phyloP scores from a whole-genome alignment of 495 filamentous ascomycete genomes.

The Cudoniella acicularis region DNA sequence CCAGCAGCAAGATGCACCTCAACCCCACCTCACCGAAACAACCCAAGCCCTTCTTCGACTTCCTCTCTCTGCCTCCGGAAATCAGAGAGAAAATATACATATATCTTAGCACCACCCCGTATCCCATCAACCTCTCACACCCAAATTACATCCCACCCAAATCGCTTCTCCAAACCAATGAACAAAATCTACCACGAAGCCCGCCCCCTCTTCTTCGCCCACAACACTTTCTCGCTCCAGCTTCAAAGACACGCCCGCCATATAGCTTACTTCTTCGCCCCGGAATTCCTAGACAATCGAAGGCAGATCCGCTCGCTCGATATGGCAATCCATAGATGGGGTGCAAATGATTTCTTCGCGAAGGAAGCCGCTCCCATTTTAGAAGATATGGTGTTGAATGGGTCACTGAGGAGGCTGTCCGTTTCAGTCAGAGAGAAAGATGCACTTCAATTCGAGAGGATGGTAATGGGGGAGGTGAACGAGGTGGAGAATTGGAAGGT shows the following conservation, averaged over 20 bases:
- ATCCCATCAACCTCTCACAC: not conserved
- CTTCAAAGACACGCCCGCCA: too few species aligned
- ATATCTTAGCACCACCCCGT: not conserved
- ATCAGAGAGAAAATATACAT: slow-evolving; percentile 23
- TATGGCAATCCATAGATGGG: slow-evolving; percentile 17
- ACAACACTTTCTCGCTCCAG: slow-evolving; percentile 19
- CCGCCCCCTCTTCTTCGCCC: slow-evolving; percentile 18
- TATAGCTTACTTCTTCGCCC: too few species aligned
- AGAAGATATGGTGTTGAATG: slow-evolving; percentile 24
- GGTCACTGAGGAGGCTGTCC: slow-evolving; percentile 18
- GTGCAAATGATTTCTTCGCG: slow-evolving; percentile 21
- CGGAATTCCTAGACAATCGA: slow-evolving; percentile 10
- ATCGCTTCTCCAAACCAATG: too few species aligned
- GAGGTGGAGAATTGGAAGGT: slow-evolving; percentile 7
- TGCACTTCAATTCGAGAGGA: not conserved
- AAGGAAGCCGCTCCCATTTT: slow-evolving; percentile 9
- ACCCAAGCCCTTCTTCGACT: too few species aligned
- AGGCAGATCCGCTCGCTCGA: slow-evolving; percentile 6
- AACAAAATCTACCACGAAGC: slow-evolving; percentile 26
- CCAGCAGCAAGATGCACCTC: too few species aligned
- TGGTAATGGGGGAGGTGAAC: not conserved
- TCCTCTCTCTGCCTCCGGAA: slow-evolving; percentile 26
- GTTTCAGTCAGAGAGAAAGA: slow-evolving; percentile 4
- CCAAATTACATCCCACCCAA: not conserved
- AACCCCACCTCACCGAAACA: too few species aligned